Base-by-base conservation (phyloP, 805 yeast genomes). In the Schizosaccharomyces osmophilus region DNA sequence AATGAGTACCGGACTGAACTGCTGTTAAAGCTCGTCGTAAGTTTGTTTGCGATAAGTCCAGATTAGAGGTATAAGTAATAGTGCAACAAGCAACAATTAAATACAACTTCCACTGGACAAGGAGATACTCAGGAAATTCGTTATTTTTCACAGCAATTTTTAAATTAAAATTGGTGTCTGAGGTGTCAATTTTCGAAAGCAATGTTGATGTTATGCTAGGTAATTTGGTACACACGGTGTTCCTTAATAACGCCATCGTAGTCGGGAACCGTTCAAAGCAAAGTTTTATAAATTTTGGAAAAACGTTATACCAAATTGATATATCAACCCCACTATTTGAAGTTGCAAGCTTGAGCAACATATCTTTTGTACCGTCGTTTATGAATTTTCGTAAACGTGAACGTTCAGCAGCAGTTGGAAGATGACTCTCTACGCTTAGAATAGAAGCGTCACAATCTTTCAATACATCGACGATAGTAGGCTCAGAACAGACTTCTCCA, bases 291-390 rank as follows among this genome's bases (percentile, higher is more conserved):
- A 93, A 73, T 45, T 78, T 79, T 1, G 97, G 97, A 67, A 85
- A 88, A 0, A 84, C 78, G 64, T 95, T 79, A 67, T 90, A 84
- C 98, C 98, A 93, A n/a, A 93, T 73, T 0, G 97, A 95, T 0
- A 95, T 82, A 72, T 93, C 98, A 9, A 93, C 89, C 1, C 97
- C 97, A 68, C 89, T 85, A 63, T 85, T 95, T 1, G 95, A 85
- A 65, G 87, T 95, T 0, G 95, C 95, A 5, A 93, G 73, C 60
- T 82, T 78, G 0, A 85, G 74, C n/a, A 94, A 71, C 1, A 87
- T 77, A 31, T 84, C 85, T 63, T 79, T 82, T 17, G 51, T 60
- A 8, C 61, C 61, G 11, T 13, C 55, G 54, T 63, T 29, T 75
- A 79, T 43, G 17, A 93, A 71, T 66, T 84, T 84, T 0, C 81